phyloP scores from a whole-genome alignment of 1,284 basidiomycete genomes.

The Omphalotus olearius region DNA sequence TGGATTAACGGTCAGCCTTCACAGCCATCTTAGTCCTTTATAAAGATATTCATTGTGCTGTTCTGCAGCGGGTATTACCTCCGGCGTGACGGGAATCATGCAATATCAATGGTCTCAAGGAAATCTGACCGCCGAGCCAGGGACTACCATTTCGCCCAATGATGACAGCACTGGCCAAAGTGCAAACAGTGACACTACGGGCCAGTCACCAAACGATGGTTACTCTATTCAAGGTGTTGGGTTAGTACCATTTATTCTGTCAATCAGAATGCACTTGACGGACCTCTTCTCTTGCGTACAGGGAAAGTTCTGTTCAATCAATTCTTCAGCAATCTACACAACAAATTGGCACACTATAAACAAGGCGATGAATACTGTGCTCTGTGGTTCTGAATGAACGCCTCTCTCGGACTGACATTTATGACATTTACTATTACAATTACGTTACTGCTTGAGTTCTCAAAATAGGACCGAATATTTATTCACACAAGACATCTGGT shows the following conservation, averaged over 20 bases:
- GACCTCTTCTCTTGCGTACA: background rate
- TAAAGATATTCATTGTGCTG: slow-evolving; percentile 7
- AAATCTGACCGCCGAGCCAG: slow-evolving; percentile 37
- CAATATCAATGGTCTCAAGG: slow-evolving; percentile 63
- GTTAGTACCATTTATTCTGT: slow-evolving; percentile 24
- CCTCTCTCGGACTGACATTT: background rate
- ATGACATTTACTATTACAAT: background rate
- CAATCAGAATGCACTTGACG: slow-evolving; percentile 15
- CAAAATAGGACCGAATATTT: no score
- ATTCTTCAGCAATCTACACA: background rate
- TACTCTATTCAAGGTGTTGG: slow-evolving; percentile 39
- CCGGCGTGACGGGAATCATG: slow-evolving; percentile 45
- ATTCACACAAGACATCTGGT: background rate
- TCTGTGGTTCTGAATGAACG: no score
- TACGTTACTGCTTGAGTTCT: no score
- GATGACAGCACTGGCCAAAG: slow-evolving; percentile 29
- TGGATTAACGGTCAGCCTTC: slow-evolving; percentile 45
- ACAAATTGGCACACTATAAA: background rate
- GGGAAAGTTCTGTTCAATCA: slow-evolving; percentile 1
- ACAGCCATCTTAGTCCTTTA: background rate
- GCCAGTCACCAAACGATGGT: slow-evolving; percentile 60
- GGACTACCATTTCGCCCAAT: slow-evolving; percentile 36
- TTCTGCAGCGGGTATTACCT: slow-evolving; percentile 34
- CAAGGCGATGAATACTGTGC: background rate
- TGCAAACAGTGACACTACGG: slow-evolving; percentile 30